These are phyloP conservation scores for Boletus pseudo-olivaceus DNA, from an alignment of 768 basidiomycete genomes.

Conservation along the genomic window DNA sequence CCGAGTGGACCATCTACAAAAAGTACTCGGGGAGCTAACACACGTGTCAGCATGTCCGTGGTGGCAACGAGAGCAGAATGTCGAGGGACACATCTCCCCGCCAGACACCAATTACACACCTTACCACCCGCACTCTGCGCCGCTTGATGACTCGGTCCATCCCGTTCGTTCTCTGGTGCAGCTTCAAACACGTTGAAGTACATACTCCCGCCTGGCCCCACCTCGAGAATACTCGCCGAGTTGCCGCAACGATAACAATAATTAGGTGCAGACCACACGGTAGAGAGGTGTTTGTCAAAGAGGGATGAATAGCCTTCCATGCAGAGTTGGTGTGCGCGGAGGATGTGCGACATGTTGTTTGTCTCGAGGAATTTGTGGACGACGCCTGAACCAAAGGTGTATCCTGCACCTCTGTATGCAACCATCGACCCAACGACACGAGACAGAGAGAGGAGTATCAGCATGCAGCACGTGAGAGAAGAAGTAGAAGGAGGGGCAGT, in stretches of 20 bases:
- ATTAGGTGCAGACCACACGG: constrained; percentile 98
- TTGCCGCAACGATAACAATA: constrained; percentile 99
- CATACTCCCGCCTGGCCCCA: constrained; percentile 82
- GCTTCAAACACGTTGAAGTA: constrained; percentile 99
- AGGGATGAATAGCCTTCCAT: constrained; percentile 99
- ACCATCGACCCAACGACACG: neutral
- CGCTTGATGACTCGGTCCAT: constrained; percentile 79
- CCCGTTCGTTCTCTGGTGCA: constrained; percentile 95
- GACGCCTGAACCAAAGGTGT: constrained; percentile 97
- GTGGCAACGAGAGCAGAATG: neutral
- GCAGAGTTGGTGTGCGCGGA: constrained; percentile 97
- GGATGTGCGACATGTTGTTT: constrained; percentile 95
- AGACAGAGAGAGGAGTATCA: constrained; percentile 7
- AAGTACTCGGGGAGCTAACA: constrained; percentile 82
- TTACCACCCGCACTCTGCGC: constrained; percentile 69
- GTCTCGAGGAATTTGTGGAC: constrained; percentile 96
- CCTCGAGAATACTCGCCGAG: constrained; percentile 92
- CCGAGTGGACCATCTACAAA: constrained; percentile 33
- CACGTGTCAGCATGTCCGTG: neutral
- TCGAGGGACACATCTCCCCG: neutral
- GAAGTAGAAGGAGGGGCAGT: constrained; percentile 7
- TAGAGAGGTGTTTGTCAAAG: constrained; percentile 92
- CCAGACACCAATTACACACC: constrained; percentile 38
- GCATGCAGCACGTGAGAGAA: constrained; percentile 6
- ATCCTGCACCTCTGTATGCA: constrained; percentile 81